Evolutionary conservation across 768 basidiomycete genomes (phyloP).

Genomic region (Candolleomyces efflorescens): DNA sequence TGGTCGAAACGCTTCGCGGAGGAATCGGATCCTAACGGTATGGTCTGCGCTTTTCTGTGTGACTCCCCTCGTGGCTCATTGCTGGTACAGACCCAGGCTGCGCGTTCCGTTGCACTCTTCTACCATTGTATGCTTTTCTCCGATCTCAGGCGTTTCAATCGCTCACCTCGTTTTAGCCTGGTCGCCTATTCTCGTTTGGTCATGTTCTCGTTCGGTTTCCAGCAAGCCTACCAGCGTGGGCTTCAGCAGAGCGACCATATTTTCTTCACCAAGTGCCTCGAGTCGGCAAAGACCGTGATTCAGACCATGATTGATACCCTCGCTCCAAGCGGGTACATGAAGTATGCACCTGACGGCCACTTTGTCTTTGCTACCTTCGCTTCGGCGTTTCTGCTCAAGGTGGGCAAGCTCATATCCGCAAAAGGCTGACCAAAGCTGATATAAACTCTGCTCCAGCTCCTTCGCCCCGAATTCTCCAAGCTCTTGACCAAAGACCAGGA

Average conservation of each 20-base stretch:
- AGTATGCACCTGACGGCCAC: slow-evolving; percentile 75
- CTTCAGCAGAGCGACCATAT: slow-evolving; percentile 57
- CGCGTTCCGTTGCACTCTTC: slow-evolving; percentile 57
- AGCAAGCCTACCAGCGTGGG: slow-evolving; percentile 73
- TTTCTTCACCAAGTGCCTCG: slow-evolving; percentile 72
- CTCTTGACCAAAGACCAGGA: slow-evolving; percentile 60
- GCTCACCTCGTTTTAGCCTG: slow-evolving; percentile 40
- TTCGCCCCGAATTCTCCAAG: slow-evolving; percentile 69
- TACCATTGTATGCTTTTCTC: slow-evolving; percentile 65
- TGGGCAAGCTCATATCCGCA: slow-evolving; percentile 22
- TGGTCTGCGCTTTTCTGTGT: background rate
- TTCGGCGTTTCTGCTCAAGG: slow-evolving; percentile 80
- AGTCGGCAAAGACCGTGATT: slow-evolving; percentile 65
- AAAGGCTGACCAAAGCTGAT: too few species aligned
- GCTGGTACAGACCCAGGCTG: slow-evolving; percentile 46
- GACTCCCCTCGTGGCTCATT: background rate
- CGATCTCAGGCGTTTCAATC: background rate
- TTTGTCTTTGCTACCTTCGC: slow-evolving; percentile 81
- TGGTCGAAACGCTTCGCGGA: slow-evolving; percentile 58
- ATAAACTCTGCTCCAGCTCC: slow-evolving; percentile 37
- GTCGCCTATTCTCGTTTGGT: slow-evolving; percentile 76
- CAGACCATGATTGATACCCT: slow-evolving; percentile 59
- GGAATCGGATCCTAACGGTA: slow-evolving; percentile 58
- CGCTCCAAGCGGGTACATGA: slow-evolving; percentile 71
- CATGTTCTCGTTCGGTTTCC: slow-evolving; percentile 85